Conservation (phyloP, 345 rosid species). For the Trapa incisa region DNA sequence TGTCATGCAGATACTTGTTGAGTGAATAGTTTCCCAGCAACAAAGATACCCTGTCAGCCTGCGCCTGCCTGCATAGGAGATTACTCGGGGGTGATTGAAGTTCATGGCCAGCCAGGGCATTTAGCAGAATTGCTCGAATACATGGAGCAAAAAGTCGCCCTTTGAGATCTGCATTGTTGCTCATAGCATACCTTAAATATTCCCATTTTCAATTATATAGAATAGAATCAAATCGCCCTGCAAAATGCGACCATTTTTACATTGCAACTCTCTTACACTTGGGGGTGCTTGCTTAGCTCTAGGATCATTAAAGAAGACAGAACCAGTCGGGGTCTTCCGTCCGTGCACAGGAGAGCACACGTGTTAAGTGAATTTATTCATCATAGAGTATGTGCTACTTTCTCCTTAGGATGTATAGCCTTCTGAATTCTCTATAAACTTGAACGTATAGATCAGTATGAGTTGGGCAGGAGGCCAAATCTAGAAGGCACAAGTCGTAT, state of each 20-base stretch:
- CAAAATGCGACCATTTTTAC: too few relatives aligned
- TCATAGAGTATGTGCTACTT: too few relatives aligned
- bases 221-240: too few relatives aligned
- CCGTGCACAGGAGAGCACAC: too few relatives aligned
- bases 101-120: slow-evolving; percentile 32
- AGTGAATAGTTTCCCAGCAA: slow-evolving; percentile 61
- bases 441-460: background rate
- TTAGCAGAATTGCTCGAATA: slow-evolving; percentile 24
- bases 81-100: slow-evolving; percentile 27
- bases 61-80: slow-evolving; percentile 34
- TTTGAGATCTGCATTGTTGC: slow-evolving; percentile 8
- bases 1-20: slow-evolving; percentile 75
- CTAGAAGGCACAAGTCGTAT: background rate
- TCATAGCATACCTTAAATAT: too few relatives aligned
- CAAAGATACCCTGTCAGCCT: background rate
- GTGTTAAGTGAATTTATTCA: too few relatives aligned
- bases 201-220: too few relatives aligned
- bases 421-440: background rate
- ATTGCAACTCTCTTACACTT: too few relatives aligned
- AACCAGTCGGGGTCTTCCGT: too few relatives aligned
- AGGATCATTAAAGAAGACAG: too few relatives aligned
- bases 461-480: background rate
- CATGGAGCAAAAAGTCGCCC: slow-evolving; percentile 19
- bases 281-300: too few relatives aligned
- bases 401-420: too few relatives aligned